Conservation (phyloP, 495 filamentous ascomycete genomes). For the Neurospora africana region DNA sequence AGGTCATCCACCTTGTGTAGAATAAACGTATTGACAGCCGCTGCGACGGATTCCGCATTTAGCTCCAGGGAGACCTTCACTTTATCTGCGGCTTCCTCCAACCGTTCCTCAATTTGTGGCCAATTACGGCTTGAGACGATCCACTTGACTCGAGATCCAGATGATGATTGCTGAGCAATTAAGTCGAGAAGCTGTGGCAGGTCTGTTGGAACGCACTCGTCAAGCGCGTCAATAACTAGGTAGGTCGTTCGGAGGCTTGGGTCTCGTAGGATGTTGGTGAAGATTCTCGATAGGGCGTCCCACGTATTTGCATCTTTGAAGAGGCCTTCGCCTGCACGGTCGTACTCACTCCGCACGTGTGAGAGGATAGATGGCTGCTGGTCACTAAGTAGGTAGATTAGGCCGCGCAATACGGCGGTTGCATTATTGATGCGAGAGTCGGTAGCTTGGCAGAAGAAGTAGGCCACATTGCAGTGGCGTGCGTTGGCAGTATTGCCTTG, state of each 20-base stretch:
- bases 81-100: constrained; percentile 2
- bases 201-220: constrained; percentile 28
- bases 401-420: constrained; percentile 21
- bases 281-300: too few relatives aligned
- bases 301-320: too few relatives aligned
- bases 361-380: too few relatives aligned
- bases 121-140: constrained; percentile 32
- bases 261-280: too few relatives aligned
- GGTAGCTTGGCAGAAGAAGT: constrained; percentile 27
- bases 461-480: constrained; percentile 16
- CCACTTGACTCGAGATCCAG: constrained; percentile 21
- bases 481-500: background rate
- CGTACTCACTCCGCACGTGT: too few relatives aligned
- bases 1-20: too few relatives aligned
- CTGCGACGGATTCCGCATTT: too few relatives aligned
- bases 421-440: constrained; percentile 21
- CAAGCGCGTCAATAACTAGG: constrained; percentile 34
- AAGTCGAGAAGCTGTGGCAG: constrained; percentile 20
- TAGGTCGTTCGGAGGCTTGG: too few relatives aligned
- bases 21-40: too few relatives aligned
- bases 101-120: constrained; percentile 20
- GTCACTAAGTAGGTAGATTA: constrained; percentile 19
- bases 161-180: constrained; percentile 12
- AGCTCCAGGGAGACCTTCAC: too few relatives aligned
- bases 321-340: too few relatives aligned